phyloP scores from a whole-genome alignment of 257 asterid species.

The Catharanthus roseus region DNA sequence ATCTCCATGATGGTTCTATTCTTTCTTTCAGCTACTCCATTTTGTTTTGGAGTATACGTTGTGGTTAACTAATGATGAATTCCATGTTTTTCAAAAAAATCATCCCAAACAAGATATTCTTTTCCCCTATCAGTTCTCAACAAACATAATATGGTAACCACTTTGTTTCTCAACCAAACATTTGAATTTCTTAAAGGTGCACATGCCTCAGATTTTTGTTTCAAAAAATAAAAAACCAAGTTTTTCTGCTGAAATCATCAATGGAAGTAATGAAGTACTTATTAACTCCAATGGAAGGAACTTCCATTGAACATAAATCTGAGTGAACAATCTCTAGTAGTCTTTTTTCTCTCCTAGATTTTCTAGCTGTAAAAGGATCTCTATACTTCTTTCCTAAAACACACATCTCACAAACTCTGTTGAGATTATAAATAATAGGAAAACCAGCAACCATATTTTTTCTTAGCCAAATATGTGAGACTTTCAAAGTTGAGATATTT shows the following conservation, averaged over 20 bases:
- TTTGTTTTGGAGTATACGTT: neutral
- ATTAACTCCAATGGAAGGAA: neutral
- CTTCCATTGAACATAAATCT: neutral
- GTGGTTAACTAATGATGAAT: neutral
- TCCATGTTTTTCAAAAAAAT: neutral
- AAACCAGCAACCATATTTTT: neutral
- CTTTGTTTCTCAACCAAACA: neutral
- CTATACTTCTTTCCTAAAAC: slow-evolving; percentile 2
- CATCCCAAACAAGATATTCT: too few relatives aligned
- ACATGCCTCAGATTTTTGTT: neutral
- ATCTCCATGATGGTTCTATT: neutral
- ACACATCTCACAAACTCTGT: neutral
- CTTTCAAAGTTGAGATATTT: too few relatives aligned
- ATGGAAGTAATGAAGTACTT: too few relatives aligned
- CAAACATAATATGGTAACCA: neutral
- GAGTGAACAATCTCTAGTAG: slow-evolving; percentile 5
- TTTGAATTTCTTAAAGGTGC: neutral
- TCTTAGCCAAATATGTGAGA: neutral
- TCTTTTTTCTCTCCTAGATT: neutral
- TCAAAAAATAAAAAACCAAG: neutral
- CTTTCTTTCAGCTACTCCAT: neutral
- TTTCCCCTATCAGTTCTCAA: too few relatives aligned
- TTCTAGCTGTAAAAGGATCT: neutral
- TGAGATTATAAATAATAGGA: neutral
- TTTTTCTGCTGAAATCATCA: too few relatives aligned